Evolutionary conservation across 1,139 yeast species (phyloP), one percentile per base, ranked within the genome.

Genomic region (Suhomyces bokatorum): DNA sequence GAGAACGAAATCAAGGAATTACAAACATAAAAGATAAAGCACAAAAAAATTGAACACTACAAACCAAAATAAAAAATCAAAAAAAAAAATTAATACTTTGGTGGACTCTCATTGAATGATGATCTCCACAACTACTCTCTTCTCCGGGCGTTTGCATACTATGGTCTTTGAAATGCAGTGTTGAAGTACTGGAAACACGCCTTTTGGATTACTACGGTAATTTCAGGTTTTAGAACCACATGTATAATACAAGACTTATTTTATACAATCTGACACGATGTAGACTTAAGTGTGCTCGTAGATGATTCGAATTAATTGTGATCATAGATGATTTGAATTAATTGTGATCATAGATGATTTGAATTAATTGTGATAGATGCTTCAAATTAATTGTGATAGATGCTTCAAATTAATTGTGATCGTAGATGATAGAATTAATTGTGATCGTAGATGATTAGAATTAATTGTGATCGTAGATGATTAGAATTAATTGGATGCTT

Each of bases 1-100:
- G 85, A 80, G 52, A 73, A 68, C 48, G 85, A 80, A 55, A 79
- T 80, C 54, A 73, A 77, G 48, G 84, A 80, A 58, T 66, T 80
- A 48, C 71, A 67, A 51, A 53, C 49, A 39, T 59, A 43, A 39
- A 32, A 39, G 24, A 22, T 22, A 20, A 24, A 20, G 24, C 24
- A 20, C 24, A 20, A 20, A 20, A 17, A 20, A 20, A 20, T 20
- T 20, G 9, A 20, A 20, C 24, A 5, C 9, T 7, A 20, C 15
- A 20, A 32, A 17, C 15, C 10, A 32, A 32, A 32, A 32, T 11
- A 32, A 15, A 32, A n/a, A 14, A 15, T 3, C 11, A 22, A 22
- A 24, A 22, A 36, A 43, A 32, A 35, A 15, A 26, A 35, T 13
- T 35, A 35, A 24, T 3, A 26, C 24, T 17, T 16, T 32, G n/a